phyloP scores from a whole-genome alignment of 73 alveolate species.

The Urostyla sp. region DNA sequence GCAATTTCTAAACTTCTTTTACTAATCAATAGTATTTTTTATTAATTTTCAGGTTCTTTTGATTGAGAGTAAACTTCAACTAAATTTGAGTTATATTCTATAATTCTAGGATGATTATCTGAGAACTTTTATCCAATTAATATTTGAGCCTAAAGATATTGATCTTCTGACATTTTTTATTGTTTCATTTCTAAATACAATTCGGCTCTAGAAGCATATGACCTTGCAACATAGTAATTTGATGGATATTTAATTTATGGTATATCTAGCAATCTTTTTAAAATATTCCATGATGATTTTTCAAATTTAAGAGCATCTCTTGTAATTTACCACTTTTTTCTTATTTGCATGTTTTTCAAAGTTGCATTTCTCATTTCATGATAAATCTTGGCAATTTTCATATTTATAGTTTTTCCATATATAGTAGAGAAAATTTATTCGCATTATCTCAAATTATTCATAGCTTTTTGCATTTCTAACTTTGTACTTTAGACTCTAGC shows the following conservation, averaged over 20 bases:
- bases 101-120: slow-evolving; percentile 37
- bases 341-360: neutral
- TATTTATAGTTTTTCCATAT: neutral
- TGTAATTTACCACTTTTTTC: slow-evolving; percentile 6
- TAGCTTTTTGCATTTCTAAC: neutral
- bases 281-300: neutral
- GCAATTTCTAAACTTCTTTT: slow-evolving; percentile 9
- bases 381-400: neutral
- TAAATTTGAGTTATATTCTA: neutral
- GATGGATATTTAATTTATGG: neutral
- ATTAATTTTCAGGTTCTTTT: neutral
- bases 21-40: neutral
- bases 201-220: neutral
- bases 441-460: too few relatives aligned
- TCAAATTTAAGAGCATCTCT: neutral
- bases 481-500: neutral
- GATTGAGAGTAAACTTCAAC: slow-evolving; percentile 2
- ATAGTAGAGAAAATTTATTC: too few relatives aligned
- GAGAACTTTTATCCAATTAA: slow-evolving; percentile 30
- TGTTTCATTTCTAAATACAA: neutral
- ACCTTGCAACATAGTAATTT: slow-evolving; percentile 10
- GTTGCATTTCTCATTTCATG: neutral
- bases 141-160: slow-evolving; percentile 3
- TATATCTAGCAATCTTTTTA: neutral
- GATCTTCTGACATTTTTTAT: neutral